phyloP scores from a whole-genome alignment of 441 rosid genomes.

The Pelargonium cotyledonis region DNA sequence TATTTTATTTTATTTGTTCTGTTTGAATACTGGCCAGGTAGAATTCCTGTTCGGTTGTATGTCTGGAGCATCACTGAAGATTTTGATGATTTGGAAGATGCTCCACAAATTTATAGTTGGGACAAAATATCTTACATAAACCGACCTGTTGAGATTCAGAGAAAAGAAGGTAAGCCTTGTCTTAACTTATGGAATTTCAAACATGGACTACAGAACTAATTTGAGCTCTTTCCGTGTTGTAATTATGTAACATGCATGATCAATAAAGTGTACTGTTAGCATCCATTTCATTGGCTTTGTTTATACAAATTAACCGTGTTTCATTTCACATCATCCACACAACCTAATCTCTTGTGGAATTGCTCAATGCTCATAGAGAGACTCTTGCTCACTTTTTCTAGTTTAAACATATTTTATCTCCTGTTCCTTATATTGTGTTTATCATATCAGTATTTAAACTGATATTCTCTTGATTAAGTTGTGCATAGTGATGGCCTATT shows the following conservation, averaged over 20 bases:
- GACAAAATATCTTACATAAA: conserved; percentile 72
- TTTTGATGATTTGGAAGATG: conserved; percentile 64
- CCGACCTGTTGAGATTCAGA: conserved; percentile 60
- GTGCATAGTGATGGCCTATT: too few species aligned
- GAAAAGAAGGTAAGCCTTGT: conserved; percentile 53
- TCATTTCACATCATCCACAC: background rate
- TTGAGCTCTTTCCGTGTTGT: background rate
- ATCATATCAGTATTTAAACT: too few species aligned
- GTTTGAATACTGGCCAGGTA: conserved; percentile 37
- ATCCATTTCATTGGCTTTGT: background rate
- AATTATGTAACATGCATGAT: background rate
- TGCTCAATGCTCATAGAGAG: background rate
- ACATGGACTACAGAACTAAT: background rate
- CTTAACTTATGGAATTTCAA: background rate
- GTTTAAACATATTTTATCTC: background rate
- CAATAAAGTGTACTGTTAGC: background rate
- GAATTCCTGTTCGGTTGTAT: conserved; percentile 80
- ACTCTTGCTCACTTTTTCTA: background rate
- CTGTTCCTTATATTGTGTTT: too few species aligned
- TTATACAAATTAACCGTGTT: background rate
- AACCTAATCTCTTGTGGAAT: background rate
- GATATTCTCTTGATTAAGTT: background rate
- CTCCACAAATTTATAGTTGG: conserved; percentile 62
- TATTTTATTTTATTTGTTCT: background rate
- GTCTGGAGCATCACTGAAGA: conserved; percentile 46